phyloP scores from a whole-genome alignment of 495 filamentous ascomycete species.

The Thermothielavioides terrestris region DNA sequence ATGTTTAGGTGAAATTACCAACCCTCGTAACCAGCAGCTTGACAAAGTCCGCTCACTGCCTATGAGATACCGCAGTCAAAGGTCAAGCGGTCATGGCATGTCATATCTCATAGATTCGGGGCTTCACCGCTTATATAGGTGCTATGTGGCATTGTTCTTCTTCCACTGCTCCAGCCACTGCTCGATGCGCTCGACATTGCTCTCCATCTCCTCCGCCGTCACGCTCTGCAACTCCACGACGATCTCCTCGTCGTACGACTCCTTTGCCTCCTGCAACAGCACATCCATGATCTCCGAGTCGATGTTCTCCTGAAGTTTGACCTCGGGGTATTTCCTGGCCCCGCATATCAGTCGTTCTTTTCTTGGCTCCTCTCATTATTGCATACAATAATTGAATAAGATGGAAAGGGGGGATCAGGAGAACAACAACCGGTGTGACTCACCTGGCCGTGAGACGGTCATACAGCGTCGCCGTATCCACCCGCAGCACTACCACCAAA shows the following conservation, averaged over 20 bases:
- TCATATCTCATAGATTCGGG: neutral
- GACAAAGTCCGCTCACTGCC: no score
- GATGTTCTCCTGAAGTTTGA: conserved; percentile 90
- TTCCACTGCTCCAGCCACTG: conserved; percentile 78
- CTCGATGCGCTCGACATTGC: conserved; percentile 75
- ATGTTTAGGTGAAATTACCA: no score
- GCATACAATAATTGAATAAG: neutral
- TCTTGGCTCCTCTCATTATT: no score
- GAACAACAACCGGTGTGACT: conserved; percentile 3
- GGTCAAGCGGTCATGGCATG: no score
- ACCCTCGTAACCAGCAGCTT: no score
- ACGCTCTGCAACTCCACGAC: conserved; percentile 87
- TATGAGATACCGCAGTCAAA: no score
- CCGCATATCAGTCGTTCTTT: neutral
- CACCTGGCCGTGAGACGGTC: conserved; percentile 72
- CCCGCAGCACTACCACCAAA: conserved; percentile 84
- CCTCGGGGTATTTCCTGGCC: conserved; percentile 62
- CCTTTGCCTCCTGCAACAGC: conserved; percentile 79
- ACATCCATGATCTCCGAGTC: conserved; percentile 98
- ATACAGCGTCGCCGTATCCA: conserved; percentile 68
- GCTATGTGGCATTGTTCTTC: conserved; percentile 40
- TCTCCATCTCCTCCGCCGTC: conserved; percentile 71
- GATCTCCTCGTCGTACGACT: conserved; percentile 78
- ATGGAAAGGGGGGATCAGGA: neutral
- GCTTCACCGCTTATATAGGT: neutral